Percentiles rank a stretch among this genome's conserved stretches.
These are phyloP conservation scores for Bacidia rubella DNA, from an alignment of 495 filamentous ascomycete species.

Conservation along the genomic window DNA sequence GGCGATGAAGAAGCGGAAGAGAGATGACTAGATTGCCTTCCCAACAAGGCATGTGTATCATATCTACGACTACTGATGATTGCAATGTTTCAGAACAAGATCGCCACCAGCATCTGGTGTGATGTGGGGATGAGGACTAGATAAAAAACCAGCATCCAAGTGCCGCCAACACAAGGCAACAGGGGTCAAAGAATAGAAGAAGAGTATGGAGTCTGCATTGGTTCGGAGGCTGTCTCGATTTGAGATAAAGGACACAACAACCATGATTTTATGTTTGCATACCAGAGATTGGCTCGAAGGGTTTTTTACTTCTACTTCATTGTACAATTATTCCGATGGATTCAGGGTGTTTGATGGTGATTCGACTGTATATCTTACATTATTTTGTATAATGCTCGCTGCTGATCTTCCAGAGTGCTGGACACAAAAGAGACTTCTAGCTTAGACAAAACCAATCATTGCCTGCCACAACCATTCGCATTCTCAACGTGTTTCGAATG, in stretches of 20 bases:
- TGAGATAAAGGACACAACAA: neutral
- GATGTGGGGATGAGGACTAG: constrained; percentile 1
- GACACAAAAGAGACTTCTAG: neutral
- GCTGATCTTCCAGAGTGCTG: neutral
- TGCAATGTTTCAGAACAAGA: constrained; percentile 9
- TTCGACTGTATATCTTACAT: neutral
- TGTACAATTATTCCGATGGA: neutral
- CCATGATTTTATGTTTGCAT: neutral
- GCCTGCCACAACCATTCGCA: neutral
- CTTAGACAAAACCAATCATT: neutral
- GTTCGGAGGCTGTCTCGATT: neutral
- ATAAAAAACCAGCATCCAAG: neutral
- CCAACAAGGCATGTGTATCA: constrained; percentile 11
- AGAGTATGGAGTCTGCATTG: neutral
- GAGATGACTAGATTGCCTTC: constrained; percentile 38
- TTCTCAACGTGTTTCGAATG: neutral
- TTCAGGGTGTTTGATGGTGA: neutral
- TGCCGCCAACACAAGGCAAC: neutral
- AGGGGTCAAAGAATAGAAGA: neutral
- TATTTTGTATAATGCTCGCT: neutral
- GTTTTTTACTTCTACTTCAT: neutral
- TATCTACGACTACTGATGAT: constrained; percentile 18
- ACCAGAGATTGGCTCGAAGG: neutral
- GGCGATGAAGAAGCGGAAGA: constrained; percentile 66
- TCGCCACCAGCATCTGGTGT: neutral